Evolutionary conservation across 805 yeast species (phyloP), one percentile per base, ranked within the genome.

Genomic region (Lachancea sp.): DNA sequence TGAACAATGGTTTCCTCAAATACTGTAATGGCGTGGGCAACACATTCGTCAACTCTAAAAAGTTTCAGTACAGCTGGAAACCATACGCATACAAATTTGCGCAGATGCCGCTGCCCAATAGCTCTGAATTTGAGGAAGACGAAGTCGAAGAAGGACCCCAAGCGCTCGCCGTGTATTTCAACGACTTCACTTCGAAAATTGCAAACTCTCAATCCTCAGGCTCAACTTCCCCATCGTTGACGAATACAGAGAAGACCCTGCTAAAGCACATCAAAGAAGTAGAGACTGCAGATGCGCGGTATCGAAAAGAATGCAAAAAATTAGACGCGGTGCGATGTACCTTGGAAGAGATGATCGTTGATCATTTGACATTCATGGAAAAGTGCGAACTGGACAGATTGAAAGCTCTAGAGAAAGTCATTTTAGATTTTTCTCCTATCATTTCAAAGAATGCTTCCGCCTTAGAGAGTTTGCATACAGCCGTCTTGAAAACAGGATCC

Each of bases 51-150:
- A 86, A 85, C 61, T 79, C 88, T 17, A 77, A 88, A 2, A 82
- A 79, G 45, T 78, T 82, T 60, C 73, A 69, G 55, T 87, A 86
- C 58, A 95, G 86, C 63, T 88, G 95, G 95, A 81, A 79, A 49
- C 80, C 80, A 3, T 64, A 72, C 48, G 85, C 85, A 1, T 85
- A 76, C 58, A 78, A 75, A 49, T 67, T 77, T 38, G 79, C 81
- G 2, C 71, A 68, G 15, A 15, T 68, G 10, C 60, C 65, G 9
- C 50, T 45, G 19, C 54, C 59, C 17, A 50, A 45, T 35, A 51
- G 49, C 8, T 16, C 16, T 7, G 38, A 39, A 18, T 30, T 5
- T 20, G 22, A 19, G 2, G 41, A 36, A 4, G 22, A n/a, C 25
- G 17, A 39, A 7, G 10, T 12, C 5, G 42, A 45, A n/a, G 49